Conservation (phyloP, 2,329 filamentous ascomycete genomes). For the Lithohypha guttulata region DNA sequence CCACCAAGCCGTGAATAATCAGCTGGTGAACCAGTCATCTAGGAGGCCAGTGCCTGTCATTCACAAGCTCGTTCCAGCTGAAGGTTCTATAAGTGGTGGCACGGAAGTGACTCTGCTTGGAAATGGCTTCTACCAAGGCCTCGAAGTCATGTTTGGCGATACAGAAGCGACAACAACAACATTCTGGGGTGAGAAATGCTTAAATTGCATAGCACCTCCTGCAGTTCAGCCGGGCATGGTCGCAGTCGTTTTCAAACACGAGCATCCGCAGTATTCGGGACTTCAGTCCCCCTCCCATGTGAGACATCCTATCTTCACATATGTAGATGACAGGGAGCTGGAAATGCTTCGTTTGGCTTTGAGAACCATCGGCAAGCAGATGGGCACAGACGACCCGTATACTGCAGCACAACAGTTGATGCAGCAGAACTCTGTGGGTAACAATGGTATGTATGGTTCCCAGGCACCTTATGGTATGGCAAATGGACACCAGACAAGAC, state of each 20-base stretch:
- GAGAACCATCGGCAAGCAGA: conserved; percentile 36
- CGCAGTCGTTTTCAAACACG: conserved; percentile 56
- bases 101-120: conserved; percentile 81
- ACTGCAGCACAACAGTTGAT: conserved; percentile 39
- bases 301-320: conserved; percentile 54
- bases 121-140: conserved; percentile 63
- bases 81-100: conserved; percentile 71
- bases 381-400: conserved; percentile 40
- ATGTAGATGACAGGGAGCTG: conserved; percentile 43
- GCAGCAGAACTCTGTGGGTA: conserved; percentile 14
- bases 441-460: conserved; percentile 18
- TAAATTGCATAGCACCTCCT: conserved; percentile 69
- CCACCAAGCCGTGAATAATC: conserved; percentile 24
- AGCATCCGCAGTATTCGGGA: conserved; percentile 38
- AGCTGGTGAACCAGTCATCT: conserved; percentile 32
- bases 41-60: conserved; percentile 53
- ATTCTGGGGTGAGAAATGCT: conserved; percentile 68
- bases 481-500: conserved; percentile 36
- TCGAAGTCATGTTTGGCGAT: conserved; percentile 79
- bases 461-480: conserved; percentile 29
- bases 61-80: conserved; percentile 70
- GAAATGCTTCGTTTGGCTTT: conserved; percentile 37
- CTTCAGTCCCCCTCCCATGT: conserved; percentile 32
- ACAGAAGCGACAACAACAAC: conserved; percentile 59
- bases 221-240: conserved; percentile 57